Evolutionary conservation across 306 rosid genomes (phyloP), one percentile per base, ranked within the genome.

Genomic region (Sindora glabra): DNA sequence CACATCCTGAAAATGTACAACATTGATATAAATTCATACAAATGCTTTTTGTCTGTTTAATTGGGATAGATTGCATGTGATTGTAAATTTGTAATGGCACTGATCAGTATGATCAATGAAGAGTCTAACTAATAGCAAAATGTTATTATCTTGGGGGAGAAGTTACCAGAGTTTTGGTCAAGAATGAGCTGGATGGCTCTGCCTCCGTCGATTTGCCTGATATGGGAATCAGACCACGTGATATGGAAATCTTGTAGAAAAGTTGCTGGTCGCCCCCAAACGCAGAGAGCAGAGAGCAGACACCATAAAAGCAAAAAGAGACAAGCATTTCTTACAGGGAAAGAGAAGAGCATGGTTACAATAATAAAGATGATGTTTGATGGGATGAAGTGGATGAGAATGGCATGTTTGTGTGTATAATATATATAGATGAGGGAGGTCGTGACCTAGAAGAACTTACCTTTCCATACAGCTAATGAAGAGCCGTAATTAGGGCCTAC

Each of bases 391-490:
- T n/a, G 18, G 2, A 14, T 21, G 25, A 50, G n/a, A 9, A 12
- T 3, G n/a, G 8, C 4, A 24, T 16, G 54, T 15, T 30, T 65
- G 15, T 17, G n/a, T n/a, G n/a, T n/a, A n/a, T n/a, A n/a, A n/a
- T n/a, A n/a, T n/a, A n/a, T n/a, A n/a, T n/a, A n/a, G n/a, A n/a
- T n/a, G n/a, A 56, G 49, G 68, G 68, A 72, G 77, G 71, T 62
- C 53, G 47, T 40, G 71, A 71, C 63, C n/a, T n/a, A n/a, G n/a
- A 59, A 49, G 16, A 55, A 34, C 77, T 53, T 67, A 72, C 81
- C 90, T 84, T 80, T 82, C 90, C 17, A 63, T 80, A 68, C 97
- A 90, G 97, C 97, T 87, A 77, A 87, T 74, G 57, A 70, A 71
- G 45, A 74, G 74, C 86, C 65, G 49, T 73, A 70, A 38, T 62